phyloP scores from a whole-genome alignment of 441 rosid genomes.

The Adansonia madagascariensis region DNA sequence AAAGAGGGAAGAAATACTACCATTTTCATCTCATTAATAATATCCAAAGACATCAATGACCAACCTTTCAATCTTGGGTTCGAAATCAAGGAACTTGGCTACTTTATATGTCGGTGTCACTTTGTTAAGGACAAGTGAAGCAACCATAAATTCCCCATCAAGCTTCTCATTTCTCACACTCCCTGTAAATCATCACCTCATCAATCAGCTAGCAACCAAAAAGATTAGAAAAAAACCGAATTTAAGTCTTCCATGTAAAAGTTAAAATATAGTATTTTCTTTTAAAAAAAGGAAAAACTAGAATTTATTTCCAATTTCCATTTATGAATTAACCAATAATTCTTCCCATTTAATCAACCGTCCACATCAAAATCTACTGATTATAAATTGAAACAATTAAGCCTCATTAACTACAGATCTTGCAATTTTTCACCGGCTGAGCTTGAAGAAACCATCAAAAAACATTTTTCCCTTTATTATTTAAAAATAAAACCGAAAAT shows the following conservation, averaged over 20 bases:
- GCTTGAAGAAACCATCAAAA: neutral
- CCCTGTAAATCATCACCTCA: neutral
- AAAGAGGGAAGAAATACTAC: neutral
- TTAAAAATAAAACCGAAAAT: neutral
- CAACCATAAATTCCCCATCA: neutral
- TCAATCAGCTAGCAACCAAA: neutral
- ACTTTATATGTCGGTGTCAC: neutral
- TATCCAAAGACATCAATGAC: neutral
- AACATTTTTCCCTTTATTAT: neutral
- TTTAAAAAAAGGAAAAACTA: neutral
- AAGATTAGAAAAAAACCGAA: neutral
- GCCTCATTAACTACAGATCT: slow-evolving; percentile 16
- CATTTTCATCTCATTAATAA: neutral
- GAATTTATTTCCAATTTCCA: neutral
- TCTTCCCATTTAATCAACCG: neutral
- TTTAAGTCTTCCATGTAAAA: neutral
- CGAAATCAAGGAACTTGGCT: neutral
- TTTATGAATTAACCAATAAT: neutral
- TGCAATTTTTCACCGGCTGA: neutral
- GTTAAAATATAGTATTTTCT: too few relatives aligned
- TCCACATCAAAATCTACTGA: neutral
- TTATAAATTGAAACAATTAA: neutral
- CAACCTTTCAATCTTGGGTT: slow-evolving; percentile 15
- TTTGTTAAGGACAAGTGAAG: neutral
- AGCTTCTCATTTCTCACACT: slow-evolving; percentile 9